A percentile compares a stretch with the other conserved stretches of the same genome.
Conservation (phyloP, 441 rosid genomes). For the Omphalea diandra region DNA sequence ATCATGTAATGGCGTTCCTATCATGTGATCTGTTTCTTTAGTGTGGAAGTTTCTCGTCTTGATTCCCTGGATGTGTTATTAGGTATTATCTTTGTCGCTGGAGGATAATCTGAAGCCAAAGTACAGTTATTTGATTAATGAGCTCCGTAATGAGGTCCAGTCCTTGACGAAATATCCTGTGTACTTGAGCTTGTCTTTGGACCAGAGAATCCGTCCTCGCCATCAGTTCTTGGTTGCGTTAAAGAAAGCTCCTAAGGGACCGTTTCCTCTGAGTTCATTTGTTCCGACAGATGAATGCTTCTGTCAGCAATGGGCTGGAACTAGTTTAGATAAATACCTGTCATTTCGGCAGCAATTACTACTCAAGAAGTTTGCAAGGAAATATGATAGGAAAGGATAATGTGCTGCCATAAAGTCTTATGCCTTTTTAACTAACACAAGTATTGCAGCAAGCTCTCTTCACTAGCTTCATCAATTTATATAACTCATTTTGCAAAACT, state of each 20-base stretch:
- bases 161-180: conserved; percentile 82
- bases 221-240: conserved; percentile 81
- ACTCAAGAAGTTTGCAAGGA: conserved; percentile 68
- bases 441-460: conserved; percentile 12
- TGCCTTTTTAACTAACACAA: background rate
- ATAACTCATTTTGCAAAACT: conserved; percentile 8
- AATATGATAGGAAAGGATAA: conserved; percentile 53
- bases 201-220: conserved; percentile 97
- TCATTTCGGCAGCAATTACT: conserved; percentile 73
- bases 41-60: background rate
- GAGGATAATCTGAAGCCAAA: conserved; percentile 96
- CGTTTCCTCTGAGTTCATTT: conserved; percentile 85
- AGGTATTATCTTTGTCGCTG: conserved; percentile 89
- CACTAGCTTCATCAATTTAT: conserved; percentile 12
- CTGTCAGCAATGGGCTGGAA: conserved; percentile 90
- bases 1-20: background rate
- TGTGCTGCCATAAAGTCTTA: conserved; percentile 10
- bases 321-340: conserved; percentile 75
- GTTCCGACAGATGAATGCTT: conserved; percentile 89
- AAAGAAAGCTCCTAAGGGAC: conserved; percentile 90
- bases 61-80: conserved; percentile 18
- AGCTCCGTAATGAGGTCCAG: conserved; percentile 72
- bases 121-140: conserved; percentile 81
- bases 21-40: conserved; percentile 10
- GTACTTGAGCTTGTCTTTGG: conserved; percentile 88